Base-by-base conservation (phyloP, 805 yeast species). In the Monosporozyma aerobia region DNA sequence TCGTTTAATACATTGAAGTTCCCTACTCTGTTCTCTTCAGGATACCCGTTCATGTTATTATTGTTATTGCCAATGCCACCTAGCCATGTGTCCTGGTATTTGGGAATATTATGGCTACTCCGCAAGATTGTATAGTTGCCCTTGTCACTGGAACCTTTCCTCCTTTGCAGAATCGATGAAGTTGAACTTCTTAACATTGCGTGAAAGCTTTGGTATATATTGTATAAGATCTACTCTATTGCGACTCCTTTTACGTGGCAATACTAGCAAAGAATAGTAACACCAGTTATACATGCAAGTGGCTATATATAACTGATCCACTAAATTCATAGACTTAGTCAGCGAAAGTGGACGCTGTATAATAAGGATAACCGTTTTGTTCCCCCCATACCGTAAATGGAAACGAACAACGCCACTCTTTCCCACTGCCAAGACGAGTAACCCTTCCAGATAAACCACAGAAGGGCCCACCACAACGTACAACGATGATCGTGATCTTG, bases 1-100 rank as follows among this genome's bases (percentile, higher is more conserved):
- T 57, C 57, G 29, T 56, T 52, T 27, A 50, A 35, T 14, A 53
- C 53, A 10, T 53, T 43, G 19, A 54, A 54, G 29, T 52, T 54
- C 16, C 57, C 58, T 11, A 30, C 51, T 23, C 54, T 48, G 5
- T 46, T 32, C 11, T 46, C 56, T 13, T 47, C 45, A 14, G 27
- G 37, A 29, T 35, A 48, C 33, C 33, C 50, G 29, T 27, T 39
- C 45, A 43, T 43, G 11, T 23, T 23, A 43, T 43, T 43, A 23
- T 23, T 13, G 9, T 29, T 35, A 16, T 19, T 29, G 5, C 6
- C 35, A 8, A 30, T 19, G 19, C 19, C 19, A 19, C 19, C 19
- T 19, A 19, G 19, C 19, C 19, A 22, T 6, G 27, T 45, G 11
- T 47, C 53, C 23, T 52, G n/a, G 16, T 53, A 51, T 9, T 49